phyloP scores from a whole-genome alignment of 352 stramenopile species.

The Globisporangium middletonii region DNA sequence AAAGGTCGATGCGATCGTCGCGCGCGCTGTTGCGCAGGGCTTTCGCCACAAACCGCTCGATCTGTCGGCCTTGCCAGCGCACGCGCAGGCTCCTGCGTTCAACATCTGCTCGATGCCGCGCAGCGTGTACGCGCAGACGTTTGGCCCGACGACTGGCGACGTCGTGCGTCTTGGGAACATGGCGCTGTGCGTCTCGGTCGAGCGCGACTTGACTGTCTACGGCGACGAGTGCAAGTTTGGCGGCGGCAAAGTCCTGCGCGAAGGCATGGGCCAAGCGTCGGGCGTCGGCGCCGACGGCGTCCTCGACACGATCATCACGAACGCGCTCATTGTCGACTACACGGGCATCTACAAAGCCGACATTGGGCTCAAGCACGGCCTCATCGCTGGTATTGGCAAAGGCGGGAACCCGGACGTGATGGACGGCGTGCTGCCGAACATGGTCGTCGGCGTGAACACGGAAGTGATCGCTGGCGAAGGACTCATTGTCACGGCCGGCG shows the following conservation, averaged over 20 bases:
- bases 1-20: conserved; percentile 54
- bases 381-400: conserved; percentile 95
- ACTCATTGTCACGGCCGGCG: conserved; percentile 94
- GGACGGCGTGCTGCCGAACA: conserved; percentile 83
- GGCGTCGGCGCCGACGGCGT: conserved; percentile 39
- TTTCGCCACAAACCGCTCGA: conserved; percentile 58
- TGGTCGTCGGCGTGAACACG: conserved; percentile 89
- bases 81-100: conserved; percentile 23
- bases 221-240: conserved; percentile 93
- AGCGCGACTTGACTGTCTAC: conserved; percentile 85
- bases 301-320: conserved; percentile 96
- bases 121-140: conserved; percentile 87
- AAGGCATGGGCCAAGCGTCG: conserved; percentile 74
- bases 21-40: conserved; percentile 35
- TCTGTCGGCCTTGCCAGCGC: conserved; percentile 16
- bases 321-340: conserved; percentile 95
- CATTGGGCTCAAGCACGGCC: conserved; percentile 91
- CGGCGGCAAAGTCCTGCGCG: conserved; percentile 89
- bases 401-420: conserved; percentile 97
- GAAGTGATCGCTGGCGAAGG: conserved; percentile 96
- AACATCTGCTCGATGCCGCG: conserved; percentile 46
- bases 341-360: conserved; percentile 96
- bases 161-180: conserved; percentile 92
- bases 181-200: conserved; percentile 85
- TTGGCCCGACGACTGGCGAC: conserved; percentile 94